Evolutionary conservation across 139 green algal genomes (phyloP).

Genomic region (Coccomyxa sp.): DNA sequence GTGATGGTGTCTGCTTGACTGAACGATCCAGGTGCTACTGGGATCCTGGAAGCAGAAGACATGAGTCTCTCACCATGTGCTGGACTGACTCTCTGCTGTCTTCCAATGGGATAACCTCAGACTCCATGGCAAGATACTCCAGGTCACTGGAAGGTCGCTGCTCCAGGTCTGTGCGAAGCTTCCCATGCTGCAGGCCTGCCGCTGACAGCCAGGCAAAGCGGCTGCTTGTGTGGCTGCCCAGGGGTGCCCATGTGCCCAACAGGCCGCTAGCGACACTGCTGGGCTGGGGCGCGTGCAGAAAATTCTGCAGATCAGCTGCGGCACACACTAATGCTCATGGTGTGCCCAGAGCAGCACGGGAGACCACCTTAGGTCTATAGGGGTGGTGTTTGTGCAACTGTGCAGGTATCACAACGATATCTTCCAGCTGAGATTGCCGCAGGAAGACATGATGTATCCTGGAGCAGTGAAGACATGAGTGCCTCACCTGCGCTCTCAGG

Average conservation of each 20-base stretch:
- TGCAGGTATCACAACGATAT: too few species aligned
- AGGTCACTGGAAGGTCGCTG: not conserved
- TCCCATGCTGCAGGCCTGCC: conserved; percentile 39
- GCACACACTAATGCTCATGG: not conserved
- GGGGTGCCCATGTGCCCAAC: not conserved
- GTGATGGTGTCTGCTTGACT: too few species aligned
- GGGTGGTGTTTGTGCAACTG: too few species aligned
- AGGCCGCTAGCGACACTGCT: not conserved
- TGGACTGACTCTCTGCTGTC: not conserved
- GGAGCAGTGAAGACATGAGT: not conserved
- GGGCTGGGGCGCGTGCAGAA: not conserved
- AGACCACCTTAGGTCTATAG: too few species aligned
- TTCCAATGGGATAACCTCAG: not conserved
- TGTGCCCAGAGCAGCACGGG: not conserved
- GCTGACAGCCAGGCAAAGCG: conserved; percentile 40
- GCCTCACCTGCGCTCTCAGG: not conserved
- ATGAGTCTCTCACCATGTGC: not conserved
- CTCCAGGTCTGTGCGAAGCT: conserved; percentile 3
- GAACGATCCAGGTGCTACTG: too few species aligned
- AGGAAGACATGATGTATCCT: not conserved
- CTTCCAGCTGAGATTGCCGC: too few species aligned
- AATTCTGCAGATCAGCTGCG: not conserved
- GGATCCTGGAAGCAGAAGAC: too few species aligned
- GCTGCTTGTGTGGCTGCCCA: not conserved
- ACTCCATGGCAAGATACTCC: conserved; percentile 8